Percentiles rank a stretch among this genome's conserved stretches.
These are phyloP conservation scores for Solanum aculeatissimum DNA, from an alignment of 305 asterid species.

Conservation along the genomic window DNA sequence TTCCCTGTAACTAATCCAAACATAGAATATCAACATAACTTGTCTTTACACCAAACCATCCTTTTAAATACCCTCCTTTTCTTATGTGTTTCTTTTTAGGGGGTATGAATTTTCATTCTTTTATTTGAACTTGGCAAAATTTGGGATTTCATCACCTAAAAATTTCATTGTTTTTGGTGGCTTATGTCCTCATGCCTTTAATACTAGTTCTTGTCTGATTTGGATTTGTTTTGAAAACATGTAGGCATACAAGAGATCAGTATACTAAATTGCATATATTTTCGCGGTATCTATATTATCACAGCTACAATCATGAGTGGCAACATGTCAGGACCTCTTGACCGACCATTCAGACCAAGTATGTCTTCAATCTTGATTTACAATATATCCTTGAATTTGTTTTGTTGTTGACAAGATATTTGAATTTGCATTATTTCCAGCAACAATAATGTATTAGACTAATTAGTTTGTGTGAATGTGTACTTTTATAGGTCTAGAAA, in stretches of 20 bases:
- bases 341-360: slow-evolving; percentile 50
- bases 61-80: not conserved
- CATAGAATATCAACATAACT: not conserved
- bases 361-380: not conserved
- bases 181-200: not conserved
- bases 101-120: not conserved
- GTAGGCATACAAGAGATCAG: not conserved
- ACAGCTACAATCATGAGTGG: slow-evolving; percentile 23
- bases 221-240: not conserved
- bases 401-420: not conserved
- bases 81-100: not conserved
- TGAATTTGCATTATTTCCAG: not conserved
- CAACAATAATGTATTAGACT: not conserved
- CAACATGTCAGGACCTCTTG: slow-evolving; percentile 30
- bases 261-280: not conserved
- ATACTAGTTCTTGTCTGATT: not conserved
- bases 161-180: not conserved
- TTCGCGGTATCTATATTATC: not conserved
- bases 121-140: not conserved
- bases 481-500: not conserved
- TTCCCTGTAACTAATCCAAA: not conserved
- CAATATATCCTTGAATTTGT: not conserved
- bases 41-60: not conserved
- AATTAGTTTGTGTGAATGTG: not conserved
- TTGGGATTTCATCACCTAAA: not conserved